A percentile compares a stretch with the other conserved stretches of the same genome.
Evolutionary conservation across 768 basidiomycete genomes (phyloP).

Genomic region (Termitomyces sp.): DNA sequence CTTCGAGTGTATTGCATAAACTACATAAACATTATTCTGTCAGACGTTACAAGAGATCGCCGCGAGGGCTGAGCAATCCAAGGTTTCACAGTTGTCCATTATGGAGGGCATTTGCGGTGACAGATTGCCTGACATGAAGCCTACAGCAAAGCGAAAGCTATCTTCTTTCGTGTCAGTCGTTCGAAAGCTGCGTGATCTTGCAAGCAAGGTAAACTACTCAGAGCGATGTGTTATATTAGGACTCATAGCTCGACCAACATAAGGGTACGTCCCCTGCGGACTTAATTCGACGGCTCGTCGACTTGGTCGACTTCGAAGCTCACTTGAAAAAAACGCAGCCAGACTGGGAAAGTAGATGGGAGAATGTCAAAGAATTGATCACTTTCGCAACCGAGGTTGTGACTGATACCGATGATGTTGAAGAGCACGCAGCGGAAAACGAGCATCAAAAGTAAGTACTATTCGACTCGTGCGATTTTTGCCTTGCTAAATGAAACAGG

Average conservation of each 20-base stretch:
- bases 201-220: conserved; percentile 33
- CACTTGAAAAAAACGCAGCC: conserved; percentile 65
- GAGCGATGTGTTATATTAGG: neutral
- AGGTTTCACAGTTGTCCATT: conserved; percentile 50
- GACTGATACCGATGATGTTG: conserved; percentile 15
- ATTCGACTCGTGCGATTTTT: neutral
- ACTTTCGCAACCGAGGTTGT: conserved; percentile 66
- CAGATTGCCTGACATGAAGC: conserved; percentile 58
- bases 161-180: conserved; percentile 55
- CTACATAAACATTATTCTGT: neutral
- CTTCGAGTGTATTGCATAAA: too few species aligned
- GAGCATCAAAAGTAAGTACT: neutral
- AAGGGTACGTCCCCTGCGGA: conserved; percentile 60
- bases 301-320: conserved; percentile 58
- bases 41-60: conserved; percentile 62
- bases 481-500: conserved; percentile 18
- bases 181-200: conserved; percentile 44
- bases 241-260: neutral
- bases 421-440: conserved; percentile 3
- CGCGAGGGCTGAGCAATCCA: conserved; percentile 42
- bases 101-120: conserved; percentile 63
- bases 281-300: conserved; percentile 54
- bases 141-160: conserved; percentile 60
- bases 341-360: conserved; percentile 77
- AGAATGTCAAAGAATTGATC: conserved; percentile 83